Base-by-base conservation (phyloP, 2,329 filamentous ascomycete species). In the Hymenotorrendiella dingleyae region DNA sequence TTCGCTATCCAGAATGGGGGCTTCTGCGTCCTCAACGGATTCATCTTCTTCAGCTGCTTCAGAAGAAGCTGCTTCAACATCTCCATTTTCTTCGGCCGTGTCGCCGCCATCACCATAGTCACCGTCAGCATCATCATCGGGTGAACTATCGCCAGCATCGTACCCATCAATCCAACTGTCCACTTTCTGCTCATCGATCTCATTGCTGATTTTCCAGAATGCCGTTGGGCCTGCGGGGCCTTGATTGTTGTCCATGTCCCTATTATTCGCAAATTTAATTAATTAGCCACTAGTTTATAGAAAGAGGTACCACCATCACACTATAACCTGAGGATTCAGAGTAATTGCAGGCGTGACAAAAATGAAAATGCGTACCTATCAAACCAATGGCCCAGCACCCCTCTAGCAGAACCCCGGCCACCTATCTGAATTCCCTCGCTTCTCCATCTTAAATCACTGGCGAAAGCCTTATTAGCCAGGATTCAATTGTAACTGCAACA, bases 301-400 rank as follows among this genome's bases (percentile, higher is more conserved):
- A n/a, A n/a, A n/a, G n/a, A n/a, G n/a, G n/a, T n/a, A n/a, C n/a
- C n/a, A n/a, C n/a, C n/a, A n/a, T n/a, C n/a, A n/a, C n/a, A n/a
- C n/a, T n/a, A n/a, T n/a, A n/a, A n/a, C n/a, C n/a, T n/a, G 8
- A 23, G 8, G 11, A 21, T 6, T 36, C n/a, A 36, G 33, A 12
- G 16, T 12, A 29, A 10, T 29, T 29, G 4, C 4, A 29, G 27
- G 26, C n/a, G n/a, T n/a, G n/a, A n/a, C n/a, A n/a, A n/a, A n/a
- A 27, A 7, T 3, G 17, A 12, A 11, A 17, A 22, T 5, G 56
- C 67, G 47, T 65, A 80, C 77, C 80, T 82, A 54, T 87, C 84
- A 55, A 88, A 90, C 86, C 86, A 91, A 39, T 78, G 82, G 0
- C 86, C 85, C 2, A 88, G 57, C 0, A 88, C 78, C 1, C 84